Base-by-base conservation (phyloP, 164 flowering plant genomes). In the Akebia trifoliata region DNA sequence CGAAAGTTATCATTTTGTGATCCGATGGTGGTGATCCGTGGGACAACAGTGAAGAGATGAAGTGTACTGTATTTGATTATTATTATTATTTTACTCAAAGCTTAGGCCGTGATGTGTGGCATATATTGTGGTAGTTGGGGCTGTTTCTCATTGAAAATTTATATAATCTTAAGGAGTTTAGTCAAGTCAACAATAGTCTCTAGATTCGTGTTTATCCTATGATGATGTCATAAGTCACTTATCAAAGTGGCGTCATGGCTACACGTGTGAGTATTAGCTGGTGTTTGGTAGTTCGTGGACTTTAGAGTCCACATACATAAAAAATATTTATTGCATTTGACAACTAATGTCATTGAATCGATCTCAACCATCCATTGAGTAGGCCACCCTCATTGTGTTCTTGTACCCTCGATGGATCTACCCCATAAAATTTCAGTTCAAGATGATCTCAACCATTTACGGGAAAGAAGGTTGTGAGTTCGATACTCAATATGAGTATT, bases 31-130 rank as follows among this genome's bases (percentile, higher is more conserved):
- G 1, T 40, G 45, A 8, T 4, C 15, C 4, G 1, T 8, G 8
- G 42, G 42, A 4, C 8, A 8, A 29, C 54, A 18, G 9, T 7
- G 37, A 18, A 3, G 20, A 4, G 18, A 48, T 28, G 6, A 29
- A 14, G 26, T 26, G 4, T 44, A 1, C 14, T 12, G 6, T 6
- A n/a, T 4, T 49, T 49, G 35, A 14, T 49, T 17, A 49, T 29
- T 0, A 50, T n/a, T 15, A 17, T 50, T 30, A 11, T n/a, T 50
- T 31, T 32, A 26, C 20, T 25, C 42, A 34, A 52, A 42, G 56
- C 35, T 52, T 52, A 35, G 42, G 56, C n/a, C 56, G 30, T 21
- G 40, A 52, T 26, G 26, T 14, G 12, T 50, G 38, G 26, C 36
- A 14, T 17, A 49, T 49, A 14, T 49, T 29, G 15, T 49, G 34